Base-by-base conservation (phyloP, 2,329 filamentous ascomycete genomes). In the Fusarium musae region DNA sequence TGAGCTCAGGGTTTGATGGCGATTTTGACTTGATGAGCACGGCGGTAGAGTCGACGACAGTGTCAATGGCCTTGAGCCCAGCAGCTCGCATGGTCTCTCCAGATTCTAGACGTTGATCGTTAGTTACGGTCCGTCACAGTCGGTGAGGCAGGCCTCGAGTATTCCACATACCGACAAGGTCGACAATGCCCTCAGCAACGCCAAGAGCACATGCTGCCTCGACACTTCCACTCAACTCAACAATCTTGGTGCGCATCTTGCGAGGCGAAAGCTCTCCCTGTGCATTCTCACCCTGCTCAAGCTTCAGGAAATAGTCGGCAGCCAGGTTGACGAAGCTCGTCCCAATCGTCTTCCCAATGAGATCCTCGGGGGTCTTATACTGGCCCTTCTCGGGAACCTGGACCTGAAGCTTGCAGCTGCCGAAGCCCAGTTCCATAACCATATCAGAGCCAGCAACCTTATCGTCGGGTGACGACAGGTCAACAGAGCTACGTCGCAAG, bases 51-150 rank as follows among this genome's bases (percentile, higher is more conserved):
- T 94, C 91, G 58, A 98, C 89, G 32, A 99, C 95, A 5, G 96
- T 99, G 77, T 96, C 95, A 77, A 98, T 98, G 63, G 96, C 92
- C 84, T 95, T 95, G 57, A 99, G 88, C 30, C 96, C 96, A 47
- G 96, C 96, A 26, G 96, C 96, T 79, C 93, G 93, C 96, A 99
- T 99, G 1, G 96, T 99, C 84, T 98, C 96, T 63, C 96, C 96
- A 26, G 96, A 98, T 87, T 99, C 96, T 96, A 76, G 26, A 15
- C 32, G 5, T 11, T 16, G 13, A 46, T 39, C 54, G 67, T 79
- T 42, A 79, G 74, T 46, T 43, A 54, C 28, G 13, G 30, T 43
- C 21, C 16, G 12, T 15, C 28, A 36, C 44, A n/a, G 13, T 16
- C 12, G 19, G 12, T 15, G 42, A 17, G 39, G 16, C n/a, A 43